Conservation (phyloP, 2,329 filamentous ascomycete species). For the Clarireedia hainanense region DNA sequence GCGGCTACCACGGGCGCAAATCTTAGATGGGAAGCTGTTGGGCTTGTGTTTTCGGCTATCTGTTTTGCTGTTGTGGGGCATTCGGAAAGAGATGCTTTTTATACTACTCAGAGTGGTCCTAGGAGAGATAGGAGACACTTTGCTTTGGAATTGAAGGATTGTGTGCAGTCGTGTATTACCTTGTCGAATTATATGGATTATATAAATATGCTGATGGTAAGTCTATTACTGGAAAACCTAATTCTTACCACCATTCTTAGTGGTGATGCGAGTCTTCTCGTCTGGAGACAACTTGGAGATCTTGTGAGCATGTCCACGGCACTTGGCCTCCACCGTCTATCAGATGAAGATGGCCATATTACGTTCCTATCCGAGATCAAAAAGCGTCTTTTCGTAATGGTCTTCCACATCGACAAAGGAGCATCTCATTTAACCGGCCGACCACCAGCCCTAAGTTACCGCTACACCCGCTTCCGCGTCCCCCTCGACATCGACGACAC, state of each 20-base stretch:
- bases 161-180: conserved; percentile 31
- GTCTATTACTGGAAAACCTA: conserved; percentile 30
- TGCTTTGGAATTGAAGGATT: conserved; percentile 26
- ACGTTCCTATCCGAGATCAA: conserved; percentile 32
- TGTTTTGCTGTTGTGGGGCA: conserved; percentile 17
- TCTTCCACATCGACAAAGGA: conserved; percentile 42
- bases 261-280: conserved; percentile 34
- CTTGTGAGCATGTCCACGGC: conserved; percentile 28
- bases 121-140: conserved; percentile 22
- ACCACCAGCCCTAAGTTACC: conserved; percentile 43
- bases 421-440: conserved; percentile 45
- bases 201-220: conserved; percentile 34
- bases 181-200: conserved; percentile 29
- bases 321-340: conserved; percentile 24
- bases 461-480: conserved; percentile 45
- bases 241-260: conserved; percentile 33
- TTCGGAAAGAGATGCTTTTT: conserved; percentile 20
- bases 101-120: conserved; percentile 20
- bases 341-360: conserved; percentile 12
- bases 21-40: conserved; percentile 29
- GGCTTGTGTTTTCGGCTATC: conserved; percentile 21
- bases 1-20: conserved; percentile 21
- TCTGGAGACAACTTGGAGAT: conserved; percentile 34
- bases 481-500: conserved; percentile 48
- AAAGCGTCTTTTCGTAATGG: conserved; percentile 29